Base-by-base conservation (phyloP, 2,329 filamentous ascomycete genomes). In the Botrytis squamosa region DNA sequence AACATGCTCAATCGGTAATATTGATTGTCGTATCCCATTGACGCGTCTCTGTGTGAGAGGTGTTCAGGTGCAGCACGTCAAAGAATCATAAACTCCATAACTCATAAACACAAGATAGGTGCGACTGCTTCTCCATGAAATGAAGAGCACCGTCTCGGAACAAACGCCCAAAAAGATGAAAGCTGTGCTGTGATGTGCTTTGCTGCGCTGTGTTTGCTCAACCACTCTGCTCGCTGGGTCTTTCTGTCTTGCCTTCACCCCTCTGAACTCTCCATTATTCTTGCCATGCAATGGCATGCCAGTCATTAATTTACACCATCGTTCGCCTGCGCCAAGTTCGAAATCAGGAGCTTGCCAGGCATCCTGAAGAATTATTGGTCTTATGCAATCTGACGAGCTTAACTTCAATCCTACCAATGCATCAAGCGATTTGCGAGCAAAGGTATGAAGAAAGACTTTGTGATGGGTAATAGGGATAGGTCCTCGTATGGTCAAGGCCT, bases 331-430 rank as follows among this genome's bases (percentile, higher is more conserved):
- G 77, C 80, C 77, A 79, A 77, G 76, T 78, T 80, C 80, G 78
- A 76, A 70, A 76, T 76, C 69, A 74, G 79, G 81, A 84, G 87
- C 86, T 88, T 87, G 86, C 85, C 86, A 88, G 86, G 86, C 86
- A 81, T 82, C 82, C 83, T 74, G 77, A 77, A 81, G 80, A 80
- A 78, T 82, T 82, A 81, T 80, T 82, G 82, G 57, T 80, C 81
- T 82, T 81, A 79, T 81, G 84, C 85, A 84, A 83, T 86, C 87
- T 82, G 84, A 87, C 84, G 82, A 81, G 84, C 88, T 91, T 89
- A 80, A 91, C 89, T 89, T 87, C 85, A 81, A 78, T 80, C 78
- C 49, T 77, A 78, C 79, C 78, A 75, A 77, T 82, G 81, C 81
- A 80, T 82, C 79, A 75, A 77, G 74, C 71, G 74, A 70, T 76